Percentiles rank a stretch among this genome's conserved stretches.
Evolutionary conservation across 306 rosid species (phyloP).

Genomic region (Acacia melanoxylon): DNA sequence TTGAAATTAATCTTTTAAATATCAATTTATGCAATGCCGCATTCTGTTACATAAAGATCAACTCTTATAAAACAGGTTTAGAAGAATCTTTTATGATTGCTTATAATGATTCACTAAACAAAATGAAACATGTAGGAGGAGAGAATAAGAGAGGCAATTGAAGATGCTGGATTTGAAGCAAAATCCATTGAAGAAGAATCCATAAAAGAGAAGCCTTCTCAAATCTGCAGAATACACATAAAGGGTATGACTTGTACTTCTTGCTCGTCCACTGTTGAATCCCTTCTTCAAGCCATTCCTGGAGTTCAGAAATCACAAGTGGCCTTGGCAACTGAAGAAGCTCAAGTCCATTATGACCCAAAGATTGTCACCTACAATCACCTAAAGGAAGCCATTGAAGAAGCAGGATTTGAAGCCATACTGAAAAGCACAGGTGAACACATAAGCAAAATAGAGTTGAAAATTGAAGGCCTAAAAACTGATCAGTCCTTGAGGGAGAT

Average conservation of each 20-base stretch:
- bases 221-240: slow-evolving; percentile 61
- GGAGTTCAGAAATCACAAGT: slow-evolving; percentile 69
- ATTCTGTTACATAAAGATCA: background rate
- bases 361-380: slow-evolving; percentile 43
- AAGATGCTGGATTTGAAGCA: slow-evolving; percentile 70
- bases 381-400: slow-evolving; percentile 45
- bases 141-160: slow-evolving; percentile 56
- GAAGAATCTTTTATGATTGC: background rate
- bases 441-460: slow-evolving; percentile 59
- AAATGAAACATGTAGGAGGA: slow-evolving; percentile 45
- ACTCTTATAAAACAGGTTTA: background rate
- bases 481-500: slow-evolving; percentile 36
- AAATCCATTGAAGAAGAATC: slow-evolving; percentile 32
- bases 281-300: slow-evolving; percentile 48
- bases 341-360: slow-evolving; percentile 58
- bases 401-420: slow-evolving; percentile 58
- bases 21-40: background rate
- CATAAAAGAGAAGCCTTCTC: slow-evolving; percentile 29
- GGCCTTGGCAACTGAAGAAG: slow-evolving; percentile 78
- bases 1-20: background rate
- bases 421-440: slow-evolving; percentile 57
- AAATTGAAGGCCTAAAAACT: slow-evolving; percentile 48
- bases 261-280: slow-evolving; percentile 71
- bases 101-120: background rate
- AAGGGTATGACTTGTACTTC: slow-evolving; percentile 81